Conservation (phyloP, 371 early-diverging fungal genomes). For the Haplosporangium sp. region DNA sequence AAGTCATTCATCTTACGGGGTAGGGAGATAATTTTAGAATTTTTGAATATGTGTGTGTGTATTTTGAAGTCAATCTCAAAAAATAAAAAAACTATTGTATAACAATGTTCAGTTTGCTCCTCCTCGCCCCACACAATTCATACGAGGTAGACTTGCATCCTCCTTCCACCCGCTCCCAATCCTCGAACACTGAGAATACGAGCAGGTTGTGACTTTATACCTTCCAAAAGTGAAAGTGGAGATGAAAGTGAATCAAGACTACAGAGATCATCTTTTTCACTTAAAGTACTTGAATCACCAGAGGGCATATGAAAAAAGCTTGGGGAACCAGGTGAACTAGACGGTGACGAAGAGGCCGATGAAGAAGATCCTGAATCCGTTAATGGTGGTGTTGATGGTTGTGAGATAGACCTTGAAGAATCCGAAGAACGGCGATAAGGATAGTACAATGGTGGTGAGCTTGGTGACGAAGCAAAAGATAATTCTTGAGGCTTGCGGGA, state of each 20-base stretch:
- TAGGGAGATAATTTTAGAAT: too few species aligned
- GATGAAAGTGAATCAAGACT: conserved; percentile 27
- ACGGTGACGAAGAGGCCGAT: conserved; percentile 39
- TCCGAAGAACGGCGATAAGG: conserved; percentile 23
- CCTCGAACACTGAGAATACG: conserved; percentile 44
- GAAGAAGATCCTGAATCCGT: conserved; percentile 39
- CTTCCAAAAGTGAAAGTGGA: conserved; percentile 12
- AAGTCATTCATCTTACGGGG: too few species aligned
- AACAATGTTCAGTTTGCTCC: too few species aligned
- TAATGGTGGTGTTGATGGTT: conserved; percentile 37
- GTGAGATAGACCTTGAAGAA: conserved; percentile 31
- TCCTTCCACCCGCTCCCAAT: conserved; percentile 32
- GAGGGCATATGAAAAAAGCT: conserved; percentile 10
- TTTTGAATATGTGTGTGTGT: background rate
- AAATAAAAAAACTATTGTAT: background rate
- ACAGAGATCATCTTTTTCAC: conserved; percentile 24
- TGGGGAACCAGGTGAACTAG: conserved; percentile 39
- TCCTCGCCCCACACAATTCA: background rate
- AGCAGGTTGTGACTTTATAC: conserved; percentile 23
- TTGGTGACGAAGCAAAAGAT: conserved; percentile 12
- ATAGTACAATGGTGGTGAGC: conserved; percentile 6
- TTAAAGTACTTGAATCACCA: background rate
- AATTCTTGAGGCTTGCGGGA: conserved; percentile 41
- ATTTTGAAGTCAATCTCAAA: background rate
- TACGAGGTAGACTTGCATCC: conserved; percentile 40